Base-by-base conservation (phyloP, 2,329 filamentous ascomycete genomes). In the Colletotrichum sp. region DNA sequence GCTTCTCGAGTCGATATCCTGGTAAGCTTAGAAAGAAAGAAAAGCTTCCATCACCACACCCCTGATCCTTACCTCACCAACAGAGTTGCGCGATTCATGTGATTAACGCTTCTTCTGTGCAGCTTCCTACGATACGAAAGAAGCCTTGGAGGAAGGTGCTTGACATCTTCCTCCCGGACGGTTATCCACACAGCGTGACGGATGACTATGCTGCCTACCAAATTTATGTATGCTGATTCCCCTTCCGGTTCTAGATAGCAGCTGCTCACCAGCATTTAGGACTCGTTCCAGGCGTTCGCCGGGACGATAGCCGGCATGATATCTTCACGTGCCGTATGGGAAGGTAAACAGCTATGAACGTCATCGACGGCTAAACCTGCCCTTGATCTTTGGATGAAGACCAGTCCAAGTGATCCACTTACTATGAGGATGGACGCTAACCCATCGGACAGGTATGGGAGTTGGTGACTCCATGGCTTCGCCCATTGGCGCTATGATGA, bases 251-350 rank as follows among this genome's bases (percentile, higher is more conserved):
- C 2, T 4, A 6, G 13, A 10, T n/a, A 6, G 18, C 4, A 27
- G 3, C 8, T 12, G 18, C 64, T 76, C 4, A 74, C 4, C 3
- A 8, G 8, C 3, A 10, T 22, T n/a, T 4, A 76, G 74, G 74
- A 76, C n/a, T 76, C 74, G 5, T 30, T 76, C 18, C 74, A 76
- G 61, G 74, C 74, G 22, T 76, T 76, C 28, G 74, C 74, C 12
- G 74, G 74, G 18, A 66, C 74, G 5, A 76, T 76, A 13, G 74
- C 74, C 70, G 74, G 74, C 13, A 76, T 76, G 74, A 76, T 76
- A 43, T 76, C 74, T 9, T 76, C 74, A 25, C 74, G 74, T 60
- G 74, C 74, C 18, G 74, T 76, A 18, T 76, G 74, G 74, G 62
- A 76, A 69, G 74, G 74, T 73, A 52, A 65, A 39, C n/a, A 18